Evolutionary conservation across 371 early-diverging fungal genomes (phyloP).

Genomic region (Cokeromyces recurvatus): DNA sequence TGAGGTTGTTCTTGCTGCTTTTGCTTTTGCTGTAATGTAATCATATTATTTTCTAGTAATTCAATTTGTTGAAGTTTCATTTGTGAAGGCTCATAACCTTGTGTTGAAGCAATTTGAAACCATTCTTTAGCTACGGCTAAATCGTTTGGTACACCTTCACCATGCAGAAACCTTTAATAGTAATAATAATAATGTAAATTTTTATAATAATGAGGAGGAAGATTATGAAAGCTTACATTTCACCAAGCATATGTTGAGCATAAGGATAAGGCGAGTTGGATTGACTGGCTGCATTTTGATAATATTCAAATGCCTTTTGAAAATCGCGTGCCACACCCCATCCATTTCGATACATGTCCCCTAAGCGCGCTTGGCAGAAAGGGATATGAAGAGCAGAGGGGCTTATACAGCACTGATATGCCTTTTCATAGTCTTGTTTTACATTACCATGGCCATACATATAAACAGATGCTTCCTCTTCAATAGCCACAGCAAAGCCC

Average conservation of each 20-base stretch:
- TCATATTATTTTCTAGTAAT: slow-evolving; percentile 7
- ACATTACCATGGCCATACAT: slow-evolving; percentile 24
- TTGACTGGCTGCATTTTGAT: slow-evolving; percentile 41
- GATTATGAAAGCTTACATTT: slow-evolving; percentile 35
- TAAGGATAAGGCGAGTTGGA: slow-evolving; percentile 35
- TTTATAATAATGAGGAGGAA: too few species aligned
- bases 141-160: slow-evolving; percentile 45
- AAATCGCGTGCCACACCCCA: slow-evolving; percentile 34
- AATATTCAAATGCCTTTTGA: slow-evolving; percentile 36
- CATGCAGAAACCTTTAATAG: slow-evolving; percentile 33
- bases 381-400: slow-evolving; percentile 20
- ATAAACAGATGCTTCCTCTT: slow-evolving; percentile 33
- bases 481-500: slow-evolving; percentile 37
- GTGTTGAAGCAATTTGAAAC: slow-evolving; percentile 42
- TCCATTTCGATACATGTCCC: slow-evolving; percentile 40
- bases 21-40: slow-evolving; percentile 1
- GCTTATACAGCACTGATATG: slow-evolving; percentile 24
- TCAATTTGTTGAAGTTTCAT: slow-evolving; percentile 23
- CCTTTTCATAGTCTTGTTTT: slow-evolving; percentile 26
- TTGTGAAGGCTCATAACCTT: slow-evolving; percentile 41
- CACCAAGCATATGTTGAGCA: slow-evolving; percentile 46
- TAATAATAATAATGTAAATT: too few species aligned
- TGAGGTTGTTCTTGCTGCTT: slow-evolving; percentile 8
- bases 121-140: slow-evolving; percentile 40
- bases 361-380: slow-evolving; percentile 40